Base-by-base conservation (phyloP, 768 basidiomycete genomes). In the Lactifluus echinatus region DNA sequence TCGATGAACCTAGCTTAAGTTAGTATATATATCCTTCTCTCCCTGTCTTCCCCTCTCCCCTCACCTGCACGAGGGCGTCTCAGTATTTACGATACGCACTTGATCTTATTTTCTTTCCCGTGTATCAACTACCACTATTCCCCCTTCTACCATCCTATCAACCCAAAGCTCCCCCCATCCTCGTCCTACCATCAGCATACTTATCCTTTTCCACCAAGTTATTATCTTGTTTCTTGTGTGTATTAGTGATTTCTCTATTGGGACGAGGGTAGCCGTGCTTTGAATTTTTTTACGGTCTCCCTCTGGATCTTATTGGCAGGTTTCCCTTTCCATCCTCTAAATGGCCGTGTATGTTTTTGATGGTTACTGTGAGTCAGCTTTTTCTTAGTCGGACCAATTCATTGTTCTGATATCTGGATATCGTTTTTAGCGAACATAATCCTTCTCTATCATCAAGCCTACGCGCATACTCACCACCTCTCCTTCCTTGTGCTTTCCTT, bases 71-170 rank as follows among this genome's bases (percentile, higher is more conserved):
- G 24, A 17, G 37, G 17, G 23, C 29, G 33, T 53, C 50, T 21
- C 44, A 55, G 24, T 55, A 55, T 62, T 55, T 55, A 53, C 51
- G 42, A 59, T 45, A 49, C 48, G 46, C 55, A 17, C 49, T 37
- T 53, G 42, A 46, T 57, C 37, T 50, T 63, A 50, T 56, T 47
- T 56, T 10, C 37, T 53, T 61, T 50, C 56, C 52, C 39, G 26
- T 63, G 62, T 63, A 63, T 63, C 62, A 62, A 52, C 48, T 63
- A 61, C 56, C 51, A 37, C 54, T 60, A 61, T 63, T n/a, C n/a
- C 55, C 52, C 48, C 49, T 47, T 48, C 37, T 42, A 37, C 19
- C 42, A 43, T 34, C 21, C 40, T 46, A 49, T 39, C 49, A 33
- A 50, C 31, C 28, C 60, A 61, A 53, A 26, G 39, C 15, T 17